Base-by-base conservation (phyloP, 345 rosid species). In the Hibiscus syriacus region DNA sequence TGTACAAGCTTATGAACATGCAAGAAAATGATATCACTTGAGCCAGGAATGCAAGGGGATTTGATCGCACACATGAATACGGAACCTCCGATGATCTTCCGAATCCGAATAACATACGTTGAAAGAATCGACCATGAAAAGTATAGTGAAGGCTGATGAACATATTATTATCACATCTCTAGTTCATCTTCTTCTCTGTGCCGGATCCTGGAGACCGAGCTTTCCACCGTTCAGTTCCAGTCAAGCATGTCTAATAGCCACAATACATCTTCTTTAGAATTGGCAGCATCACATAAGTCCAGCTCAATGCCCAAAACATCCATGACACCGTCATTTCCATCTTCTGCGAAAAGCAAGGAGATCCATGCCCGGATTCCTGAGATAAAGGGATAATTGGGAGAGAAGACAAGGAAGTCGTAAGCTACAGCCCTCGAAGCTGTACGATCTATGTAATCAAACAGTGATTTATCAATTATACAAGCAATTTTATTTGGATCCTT, bases 231-330 rank as follows among this genome's bases (percentile, higher is more conserved):
- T n/a, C n/a, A n/a, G n/a, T n/a, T n/a, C n/a, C n/a, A n/a, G n/a
- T n/a, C n/a, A n/a, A n/a, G n/a, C n/a, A n/a, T n/a, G n/a, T n/a
- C n/a, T n/a, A n/a, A n/a, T n/a, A 94, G 85, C 97, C 97, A 90
- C 81, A 94, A 78, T 36, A 94, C 95, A 82, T 87, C 92, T 6
- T 91, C 95, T 80, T 80, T 82, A 20, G 92, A 80, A 74, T 80
- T 83, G 50, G 99, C 95, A 74, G 83, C 86, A 77, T 87, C 92
- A 61, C 86, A 82, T 63, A 91, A 94, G 80, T 91, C 99, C 80
- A 94, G 73, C 66, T 91, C 92, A 16, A 94, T 85, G 55, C 96
- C 99, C 9, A 55, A 55, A 27, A 55, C 61, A 55, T 34, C 38
- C 38, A 34, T 76, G 0, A 68, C 50, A 5, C 88, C 83, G 46